Percentiles rank a stretch among this genome's conserved stretches.
Conservation (phyloP, 1,139 yeast genomes). For the Hanseniaspora uvarum region DNA sequence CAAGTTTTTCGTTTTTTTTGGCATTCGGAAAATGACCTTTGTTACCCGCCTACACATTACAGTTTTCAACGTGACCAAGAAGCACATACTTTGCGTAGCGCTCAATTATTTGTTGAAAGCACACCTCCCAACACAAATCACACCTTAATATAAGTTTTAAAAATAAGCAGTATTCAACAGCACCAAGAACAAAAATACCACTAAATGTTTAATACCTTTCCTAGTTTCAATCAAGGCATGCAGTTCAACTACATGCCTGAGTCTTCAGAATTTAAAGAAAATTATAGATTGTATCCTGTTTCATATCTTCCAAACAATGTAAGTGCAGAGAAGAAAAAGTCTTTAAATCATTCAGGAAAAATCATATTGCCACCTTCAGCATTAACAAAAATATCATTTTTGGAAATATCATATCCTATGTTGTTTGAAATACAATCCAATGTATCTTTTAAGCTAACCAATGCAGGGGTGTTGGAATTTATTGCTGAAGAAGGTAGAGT, state of each 20-base stretch:
- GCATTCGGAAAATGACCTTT: too few relatives aligned
- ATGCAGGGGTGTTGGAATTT: conserved; percentile 91
- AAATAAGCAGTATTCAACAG: too few relatives aligned
- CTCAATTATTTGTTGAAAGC: neutral
- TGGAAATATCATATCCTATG: conserved; percentile 93
- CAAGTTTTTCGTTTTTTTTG: too few relatives aligned
- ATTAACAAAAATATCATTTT: conserved; percentile 72
- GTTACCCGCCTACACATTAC: too few relatives aligned
- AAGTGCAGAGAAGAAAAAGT: conserved; percentile 71
- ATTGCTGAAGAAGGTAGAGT: conserved; percentile 96
- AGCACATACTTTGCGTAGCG: too few relatives aligned
- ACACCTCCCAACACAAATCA: neutral
- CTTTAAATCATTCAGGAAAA: conserved; percentile 93
- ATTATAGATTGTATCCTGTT: conserved; percentile 15
- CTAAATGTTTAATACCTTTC: conserved; percentile 15
- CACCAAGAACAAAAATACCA: neutral
- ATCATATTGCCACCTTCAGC: conserved; percentile 92
- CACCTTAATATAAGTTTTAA: neutral
- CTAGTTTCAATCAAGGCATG: conserved; percentile 33
- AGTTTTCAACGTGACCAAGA: too few relatives aligned
- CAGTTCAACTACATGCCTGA: conserved; percentile 9
- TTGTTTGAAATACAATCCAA: conserved; percentile 70
- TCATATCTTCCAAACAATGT: conserved; percentile 17
- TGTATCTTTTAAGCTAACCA: conserved; percentile 50
- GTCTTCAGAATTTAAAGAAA: conserved; percentile 16